phyloP scores from a whole-genome alignment of 176 grass and related monocot species.

The Juncus inflexus region DNA sequence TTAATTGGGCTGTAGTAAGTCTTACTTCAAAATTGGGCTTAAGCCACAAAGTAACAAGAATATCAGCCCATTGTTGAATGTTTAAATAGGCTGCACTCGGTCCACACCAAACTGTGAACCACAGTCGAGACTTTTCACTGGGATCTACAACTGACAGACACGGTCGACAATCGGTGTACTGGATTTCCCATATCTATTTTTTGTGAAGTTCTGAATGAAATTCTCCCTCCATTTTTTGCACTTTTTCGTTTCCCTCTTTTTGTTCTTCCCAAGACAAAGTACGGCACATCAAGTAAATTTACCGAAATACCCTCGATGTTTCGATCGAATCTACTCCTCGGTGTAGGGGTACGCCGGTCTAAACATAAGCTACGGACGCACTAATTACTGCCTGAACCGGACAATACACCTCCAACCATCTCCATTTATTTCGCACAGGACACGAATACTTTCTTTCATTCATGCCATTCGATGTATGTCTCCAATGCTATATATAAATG shows the following conservation, averaged over 20 bases:
- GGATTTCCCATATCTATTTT: neutral
- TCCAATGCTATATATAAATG: too few relatives aligned
- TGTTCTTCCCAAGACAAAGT: neutral
- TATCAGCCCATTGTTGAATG: neutral
- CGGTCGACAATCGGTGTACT: neutral
- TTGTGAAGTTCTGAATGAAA: neutral
- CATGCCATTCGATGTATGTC: too few relatives aligned
- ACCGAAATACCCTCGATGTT: neutral
- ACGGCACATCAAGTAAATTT: neutral
- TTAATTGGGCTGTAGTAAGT: too few relatives aligned
- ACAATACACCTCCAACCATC: neutral
- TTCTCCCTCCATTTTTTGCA: neutral
- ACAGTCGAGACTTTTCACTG: neutral
- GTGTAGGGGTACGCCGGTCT: neutral
- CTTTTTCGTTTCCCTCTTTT: neutral
- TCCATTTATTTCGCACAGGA: neutral
- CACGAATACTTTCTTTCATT: neutral
- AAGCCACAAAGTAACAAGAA: neutral
- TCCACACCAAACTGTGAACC: neutral
- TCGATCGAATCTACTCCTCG: neutral
- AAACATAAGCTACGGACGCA: neutral
- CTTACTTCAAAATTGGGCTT: too few relatives aligned
- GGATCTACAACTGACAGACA: neutral
- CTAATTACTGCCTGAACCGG: conserved; percentile 11
- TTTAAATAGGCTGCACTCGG: neutral